Percentiles rank a stretch among this genome's conserved stretches.
These are phyloP conservation scores for Mimosa bimucronata DNA, from an alignment of 306 rosid species.

Conservation along the genomic window DNA sequence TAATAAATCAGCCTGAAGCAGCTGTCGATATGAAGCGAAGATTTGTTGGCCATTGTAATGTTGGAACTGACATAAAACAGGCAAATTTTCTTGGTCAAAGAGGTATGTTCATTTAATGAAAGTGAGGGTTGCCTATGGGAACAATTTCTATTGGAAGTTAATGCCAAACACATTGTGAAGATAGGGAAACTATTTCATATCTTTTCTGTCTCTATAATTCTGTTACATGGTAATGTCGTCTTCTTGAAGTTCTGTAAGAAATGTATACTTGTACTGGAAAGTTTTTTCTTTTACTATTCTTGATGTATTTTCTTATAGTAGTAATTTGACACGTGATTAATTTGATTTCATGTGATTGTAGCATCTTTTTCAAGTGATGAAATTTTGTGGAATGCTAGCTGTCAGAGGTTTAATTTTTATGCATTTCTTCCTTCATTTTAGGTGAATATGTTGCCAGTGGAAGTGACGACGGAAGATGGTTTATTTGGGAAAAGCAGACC, in stretches of 20 bases:
- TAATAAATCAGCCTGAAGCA: conserved; percentile 74
- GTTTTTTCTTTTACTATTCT: conserved; percentile 14
- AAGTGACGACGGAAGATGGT: conserved; percentile 99
- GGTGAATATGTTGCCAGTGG: conserved; percentile 97
- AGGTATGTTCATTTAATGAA: conserved; percentile 56
- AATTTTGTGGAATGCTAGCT: conserved; percentile 20
- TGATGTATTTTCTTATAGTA: conserved; percentile 7
- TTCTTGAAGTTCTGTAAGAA: conserved; percentile 25
- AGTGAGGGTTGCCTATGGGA: conserved; percentile 1
- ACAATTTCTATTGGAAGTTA: conserved; percentile 10
- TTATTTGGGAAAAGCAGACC: conserved; percentile 91
- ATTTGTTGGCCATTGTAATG: conserved; percentile 90
- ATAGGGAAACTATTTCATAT: background rate
- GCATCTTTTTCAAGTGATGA: background rate
- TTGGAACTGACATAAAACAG: conserved; percentile 97
- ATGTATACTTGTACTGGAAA: background rate
- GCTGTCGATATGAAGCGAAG: conserved; percentile 93
- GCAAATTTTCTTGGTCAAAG: conserved; percentile 96
- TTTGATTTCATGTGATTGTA: conserved; percentile 5
- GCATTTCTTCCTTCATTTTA: conserved; percentile 38
- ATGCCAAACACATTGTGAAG: conserved; percentile 1
- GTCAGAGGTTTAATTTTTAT: conserved; percentile 8
- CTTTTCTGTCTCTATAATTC: background rate
- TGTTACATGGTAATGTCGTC: conserved; percentile 27
- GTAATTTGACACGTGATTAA: conserved; percentile 5